phyloP scores from a whole-genome alignment of 2,329 filamentous ascomycete species.

The Aspergillus hiratsukae region DNA sequence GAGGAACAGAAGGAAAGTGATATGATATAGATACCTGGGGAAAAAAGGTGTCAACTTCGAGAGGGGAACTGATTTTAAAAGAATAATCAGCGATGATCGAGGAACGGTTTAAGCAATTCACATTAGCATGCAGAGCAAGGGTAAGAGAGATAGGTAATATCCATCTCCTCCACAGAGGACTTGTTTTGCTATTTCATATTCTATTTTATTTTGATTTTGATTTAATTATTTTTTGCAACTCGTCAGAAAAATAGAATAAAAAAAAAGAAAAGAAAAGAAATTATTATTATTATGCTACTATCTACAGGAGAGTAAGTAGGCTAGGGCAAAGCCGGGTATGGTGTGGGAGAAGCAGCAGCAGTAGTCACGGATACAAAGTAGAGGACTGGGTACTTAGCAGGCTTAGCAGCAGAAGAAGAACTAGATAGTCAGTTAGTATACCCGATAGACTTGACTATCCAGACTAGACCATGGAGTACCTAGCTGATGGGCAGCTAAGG shows the following conservation, averaged over 20 bases:
- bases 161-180: background rate
- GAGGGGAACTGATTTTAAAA: background rate
- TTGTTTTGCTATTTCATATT: conserved; percentile 3
- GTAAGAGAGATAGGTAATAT: background rate
- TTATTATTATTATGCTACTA: background rate
- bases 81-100: background rate
- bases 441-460: background rate
- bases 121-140: background rate
- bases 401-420: conserved; percentile 1
- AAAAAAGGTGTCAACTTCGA: background rate
- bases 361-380: conserved; percentile 4
- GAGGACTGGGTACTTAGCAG: background rate
- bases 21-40: background rate
- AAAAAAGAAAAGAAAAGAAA: conserved; percentile 1
- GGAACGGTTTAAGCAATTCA: background rate
- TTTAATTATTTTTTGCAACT: conserved; percentile 1
- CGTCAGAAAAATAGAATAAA: background rate
- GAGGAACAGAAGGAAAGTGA: background rate
- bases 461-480: background rate
- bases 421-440: background rate
- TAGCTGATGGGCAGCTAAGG: background rate
- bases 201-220: background rate
- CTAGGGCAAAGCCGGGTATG: conserved; percentile 10
- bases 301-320: background rate
- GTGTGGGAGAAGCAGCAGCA: conserved; percentile 2